Conservation (phyloP, 768 basidiomycete species). For the Macrolepiota albuminosa region DNA sequence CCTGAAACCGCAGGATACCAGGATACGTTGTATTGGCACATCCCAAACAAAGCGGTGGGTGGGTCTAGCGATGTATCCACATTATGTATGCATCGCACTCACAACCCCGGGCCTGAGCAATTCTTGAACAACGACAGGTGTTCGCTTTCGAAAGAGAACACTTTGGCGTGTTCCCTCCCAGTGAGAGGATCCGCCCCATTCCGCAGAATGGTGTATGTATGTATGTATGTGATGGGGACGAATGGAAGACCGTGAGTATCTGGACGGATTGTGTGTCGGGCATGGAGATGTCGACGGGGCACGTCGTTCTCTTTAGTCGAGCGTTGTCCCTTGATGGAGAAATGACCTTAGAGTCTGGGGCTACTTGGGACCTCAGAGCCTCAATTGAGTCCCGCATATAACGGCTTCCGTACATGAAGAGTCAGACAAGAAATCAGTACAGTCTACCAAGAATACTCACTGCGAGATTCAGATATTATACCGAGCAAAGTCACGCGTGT, state of each 20-base stretch:
- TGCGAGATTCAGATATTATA: neutral
- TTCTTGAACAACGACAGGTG: neutral
- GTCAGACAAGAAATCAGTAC: neutral
- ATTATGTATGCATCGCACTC: neutral
- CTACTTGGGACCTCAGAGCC: conserved; percentile 1
- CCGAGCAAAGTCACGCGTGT: conserved; percentile 10
- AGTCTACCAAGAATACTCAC: neutral
- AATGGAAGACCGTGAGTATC: conserved; percentile 3
- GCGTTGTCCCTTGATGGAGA: neutral
- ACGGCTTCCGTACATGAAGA: conserved; percentile 2
- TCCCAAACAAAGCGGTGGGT: neutral
- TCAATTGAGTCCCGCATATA: conserved; percentile 1
- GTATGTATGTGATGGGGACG: conserved; percentile 2
- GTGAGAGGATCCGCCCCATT: neutral
- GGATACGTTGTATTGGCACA: neutral
- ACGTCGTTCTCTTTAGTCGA: neutral
- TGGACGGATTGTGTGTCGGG: neutral
- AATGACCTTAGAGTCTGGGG: neutral
- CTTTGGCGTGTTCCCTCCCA: neutral
- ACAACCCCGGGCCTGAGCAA: neutral
- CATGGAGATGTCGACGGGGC: neutral
- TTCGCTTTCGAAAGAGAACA: neutral
- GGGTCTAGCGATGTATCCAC: neutral
- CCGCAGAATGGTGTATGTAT: neutral
- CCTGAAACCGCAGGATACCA: neutral